Conservation (phyloP, 1,284 basidiomycete species). For the Microbotryum saponariae region DNA sequence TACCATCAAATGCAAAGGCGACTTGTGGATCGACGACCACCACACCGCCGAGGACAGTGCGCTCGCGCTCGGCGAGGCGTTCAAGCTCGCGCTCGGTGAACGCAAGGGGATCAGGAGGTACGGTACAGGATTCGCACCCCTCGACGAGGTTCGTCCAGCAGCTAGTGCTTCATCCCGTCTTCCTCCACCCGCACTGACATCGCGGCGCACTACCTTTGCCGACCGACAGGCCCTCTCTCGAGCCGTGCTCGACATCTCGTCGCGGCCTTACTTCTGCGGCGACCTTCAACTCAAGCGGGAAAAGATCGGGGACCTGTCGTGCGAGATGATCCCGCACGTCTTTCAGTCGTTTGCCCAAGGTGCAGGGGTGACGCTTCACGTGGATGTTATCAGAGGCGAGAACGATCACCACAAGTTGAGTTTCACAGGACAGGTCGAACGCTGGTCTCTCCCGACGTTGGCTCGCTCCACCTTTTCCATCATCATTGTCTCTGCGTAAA, state of each 20-base stretch:
- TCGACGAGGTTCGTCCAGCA: conserved; percentile 70
- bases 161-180: neutral
- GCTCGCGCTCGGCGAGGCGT: conserved; percentile 51
- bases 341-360: no score
- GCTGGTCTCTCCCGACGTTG: neutral
- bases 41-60: conserved; percentile 84
- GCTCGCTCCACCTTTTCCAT: neutral
- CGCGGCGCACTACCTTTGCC: no score
- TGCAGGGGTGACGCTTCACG: no score
- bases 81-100: conserved; percentile 92
- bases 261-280: no score
- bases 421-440: no score
- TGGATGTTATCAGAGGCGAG: no score
- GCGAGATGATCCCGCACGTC: no score
- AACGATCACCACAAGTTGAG: no score
- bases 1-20: conserved; percentile 82
- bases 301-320: no score
- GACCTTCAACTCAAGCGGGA: no score
- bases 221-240: no score
- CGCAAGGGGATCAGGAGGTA: conserved; percentile 90
- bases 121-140: conserved; percentile 90
- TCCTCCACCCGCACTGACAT: neutral
- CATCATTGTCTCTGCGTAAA: neutral
- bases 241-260: no score
- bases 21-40: conserved; percentile 97